These are phyloP conservation scores for Lactifluus pinguis DNA, from an alignment of 768 basidiomycete genomes.

Conservation along the genomic window DNA sequence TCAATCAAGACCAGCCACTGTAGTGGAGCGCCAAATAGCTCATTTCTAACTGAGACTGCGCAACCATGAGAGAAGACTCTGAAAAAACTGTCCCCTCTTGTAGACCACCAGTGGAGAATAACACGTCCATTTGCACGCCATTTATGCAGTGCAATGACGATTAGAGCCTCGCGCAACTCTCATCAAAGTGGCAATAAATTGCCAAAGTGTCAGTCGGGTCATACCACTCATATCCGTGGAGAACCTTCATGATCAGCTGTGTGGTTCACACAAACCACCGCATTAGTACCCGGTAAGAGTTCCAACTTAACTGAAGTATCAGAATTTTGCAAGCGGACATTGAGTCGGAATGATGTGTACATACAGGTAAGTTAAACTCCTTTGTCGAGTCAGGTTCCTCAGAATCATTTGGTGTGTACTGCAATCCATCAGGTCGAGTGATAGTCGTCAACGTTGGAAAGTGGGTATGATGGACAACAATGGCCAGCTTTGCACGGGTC, in stretches of 20 bases:
- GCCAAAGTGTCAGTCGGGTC: background rate
- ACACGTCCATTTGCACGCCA: background rate
- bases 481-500: conserved; percentile 1
- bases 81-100: too few species aligned
- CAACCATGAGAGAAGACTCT: too few species aligned
- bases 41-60: background rate
- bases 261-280: background rate
- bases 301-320: background rate
- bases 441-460: conserved; percentile 3
- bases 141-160: background rate
- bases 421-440: background rate
- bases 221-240: background rate
- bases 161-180: too few species aligned
- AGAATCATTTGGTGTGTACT: background rate
- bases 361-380: background rate
- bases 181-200: background rate
- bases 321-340: background rate
- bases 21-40: background rate
- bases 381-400: background rate
- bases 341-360: background rate
- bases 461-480: background rate
- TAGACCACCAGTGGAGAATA: background rate
- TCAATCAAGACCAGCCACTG: background rate
- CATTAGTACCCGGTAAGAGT: background rate
- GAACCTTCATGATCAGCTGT: background rate